Evolutionary conservation across 2,329 filamentous ascomycete genomes (phyloP), one percentile per base, ranked within the genome.

Genomic region (Amphichorda felina): DNA sequence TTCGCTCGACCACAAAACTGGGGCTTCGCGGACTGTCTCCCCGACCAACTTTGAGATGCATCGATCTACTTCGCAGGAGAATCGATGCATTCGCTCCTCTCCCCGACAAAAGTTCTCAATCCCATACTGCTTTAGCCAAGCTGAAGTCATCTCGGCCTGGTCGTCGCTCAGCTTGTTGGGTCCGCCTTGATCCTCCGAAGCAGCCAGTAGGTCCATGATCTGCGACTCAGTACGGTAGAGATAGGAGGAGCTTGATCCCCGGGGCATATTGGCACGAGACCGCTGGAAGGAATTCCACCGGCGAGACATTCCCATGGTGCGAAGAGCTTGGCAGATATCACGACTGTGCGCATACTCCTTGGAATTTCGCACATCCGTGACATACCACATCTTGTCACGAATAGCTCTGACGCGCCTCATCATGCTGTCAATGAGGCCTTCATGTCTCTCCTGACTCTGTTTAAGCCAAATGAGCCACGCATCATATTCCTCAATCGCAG

Each of bases 341-440:
- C 80, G 79, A 27, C 85, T 86, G 45, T 93, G 82, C 40, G 91
- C 84, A 49, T 95, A 96, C 8, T 79, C 76, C 33, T 79, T 82
- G 4, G 91, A 95, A 48, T 89, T 88, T 42, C 85, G 81, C 19
- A 96, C 88, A 54, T 95, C 87, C 2, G 84, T 89, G 40, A 91
- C 83, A 54, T 94, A 98, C 91, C 91, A 98, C 84, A 96, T 94
- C 66, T 96, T 96, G 54, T 94, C 84, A 29, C 91, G 76, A 27
- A 95, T 68, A 16, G 81, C 78, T 38, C 79, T 75, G 26, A 91
- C 68, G 5, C 75, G 75, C 39, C 69, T 68, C 68, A 85, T 82
- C 73, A 86, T 83, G 5, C 75, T 68, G 28, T 86, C 80, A 25
- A 88, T 79, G 10, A 76, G 70, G 3, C 69, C 71, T 47, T 89